Conservation (phyloP, 352 stramenopile genomes). For the Phytophthora litchii region DNA sequence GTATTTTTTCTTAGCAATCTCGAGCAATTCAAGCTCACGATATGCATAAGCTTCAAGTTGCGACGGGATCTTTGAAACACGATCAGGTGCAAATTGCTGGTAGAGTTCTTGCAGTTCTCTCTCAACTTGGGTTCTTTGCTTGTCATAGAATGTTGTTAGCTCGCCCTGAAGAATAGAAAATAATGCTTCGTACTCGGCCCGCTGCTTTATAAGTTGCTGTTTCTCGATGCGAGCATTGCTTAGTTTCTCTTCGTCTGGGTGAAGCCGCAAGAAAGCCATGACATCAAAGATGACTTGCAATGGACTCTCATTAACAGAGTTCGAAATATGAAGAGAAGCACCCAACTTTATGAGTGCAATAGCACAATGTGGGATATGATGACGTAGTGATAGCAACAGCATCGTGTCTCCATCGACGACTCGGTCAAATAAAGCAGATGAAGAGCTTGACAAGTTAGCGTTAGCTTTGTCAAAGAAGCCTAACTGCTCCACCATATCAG, state of each 20-base stretch:
- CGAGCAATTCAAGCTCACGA: constrained; percentile 48
- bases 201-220: constrained; percentile 19
- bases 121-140: constrained; percentile 24
- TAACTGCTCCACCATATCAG: too few relatives aligned
- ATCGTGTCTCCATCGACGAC: constrained; percentile 60
- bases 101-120: constrained; percentile 51
- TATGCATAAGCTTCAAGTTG: constrained; percentile 63
- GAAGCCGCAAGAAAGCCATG: constrained; percentile 39
- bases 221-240: too few relatives aligned
- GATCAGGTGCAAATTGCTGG: constrained; percentile 51
- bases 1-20: constrained; percentile 59
- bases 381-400: constrained; percentile 52
- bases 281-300: constrained; percentile 44
- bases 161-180: constrained; percentile 35
- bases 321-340: constrained; percentile 38
- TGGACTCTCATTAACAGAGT: constrained; percentile 37
- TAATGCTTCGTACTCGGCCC: constrained; percentile 36
- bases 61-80: constrained; percentile 49
- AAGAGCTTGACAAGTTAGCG: constrained; percentile 1
- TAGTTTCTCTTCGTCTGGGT: constrained; percentile 19
- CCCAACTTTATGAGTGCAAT: constrained; percentile 37
- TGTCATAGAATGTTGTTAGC: constrained; percentile 39
- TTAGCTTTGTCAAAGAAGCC: constrained; percentile 56
- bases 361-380: constrained; percentile 41
- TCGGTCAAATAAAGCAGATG: constrained; percentile 38